These are phyloP conservation scores for Barbarea vulgaris DNA, from an alignment of 345 rosid species.

Conservation along the genomic window DNA sequence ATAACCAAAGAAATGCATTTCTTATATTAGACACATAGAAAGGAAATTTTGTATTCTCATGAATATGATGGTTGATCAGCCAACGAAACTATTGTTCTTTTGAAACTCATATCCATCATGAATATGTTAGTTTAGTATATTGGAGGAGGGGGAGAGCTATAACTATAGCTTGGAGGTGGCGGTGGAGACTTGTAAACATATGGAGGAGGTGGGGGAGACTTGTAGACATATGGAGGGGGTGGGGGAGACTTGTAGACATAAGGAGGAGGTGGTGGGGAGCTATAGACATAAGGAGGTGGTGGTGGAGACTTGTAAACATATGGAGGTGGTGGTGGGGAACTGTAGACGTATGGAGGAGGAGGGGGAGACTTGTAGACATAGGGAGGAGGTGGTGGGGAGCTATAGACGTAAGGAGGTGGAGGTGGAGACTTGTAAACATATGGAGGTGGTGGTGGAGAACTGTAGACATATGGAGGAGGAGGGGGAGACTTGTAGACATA, in stretches of 20 bases:
- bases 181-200: neutral
- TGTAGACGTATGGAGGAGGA: neutral
- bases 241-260: neutral
- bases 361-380: neutral
- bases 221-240: neutral
- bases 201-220: neutral
- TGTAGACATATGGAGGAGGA: neutral
- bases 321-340: neutral
- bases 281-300: neutral
- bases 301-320: neutral
- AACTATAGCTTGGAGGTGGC: neutral
- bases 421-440: neutral
- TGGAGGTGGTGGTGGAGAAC: neutral
- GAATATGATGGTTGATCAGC: neutral
- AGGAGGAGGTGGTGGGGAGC: neutral
- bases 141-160: slow-evolving; percentile 23
- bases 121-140: neutral
- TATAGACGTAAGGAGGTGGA: neutral
- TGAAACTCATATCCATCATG: neutral
- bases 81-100: neutral
- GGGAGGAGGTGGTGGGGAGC: neutral
- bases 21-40: neutral
- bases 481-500: neutral
- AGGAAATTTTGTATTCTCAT: neutral
- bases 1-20: neutral